Evolutionary conservation across 225 moss, liverwort and hornwort species (phyloP).

Genomic region (Bryum argenteum): DNA sequence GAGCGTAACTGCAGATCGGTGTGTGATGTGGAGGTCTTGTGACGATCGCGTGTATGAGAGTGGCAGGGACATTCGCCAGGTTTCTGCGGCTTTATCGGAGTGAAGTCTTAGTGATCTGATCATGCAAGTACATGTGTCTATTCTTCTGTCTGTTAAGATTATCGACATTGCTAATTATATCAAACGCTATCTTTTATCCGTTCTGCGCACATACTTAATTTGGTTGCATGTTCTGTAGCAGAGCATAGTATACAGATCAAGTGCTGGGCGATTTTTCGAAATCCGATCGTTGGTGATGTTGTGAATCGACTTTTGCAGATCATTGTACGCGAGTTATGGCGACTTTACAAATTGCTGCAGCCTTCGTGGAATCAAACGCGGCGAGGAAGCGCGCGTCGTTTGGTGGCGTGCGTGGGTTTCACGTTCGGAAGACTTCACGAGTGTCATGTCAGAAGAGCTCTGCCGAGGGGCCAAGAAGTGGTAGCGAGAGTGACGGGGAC

Average conservation of each 20-base stretch:
- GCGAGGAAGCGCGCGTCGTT: constrained; percentile 21
- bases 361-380: constrained; percentile 21
- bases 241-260: not conserved
- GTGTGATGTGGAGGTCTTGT: not conserved
- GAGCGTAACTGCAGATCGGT: not conserved
- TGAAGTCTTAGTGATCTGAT: not conserved
- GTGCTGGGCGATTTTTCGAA: not conserved
- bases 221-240: not conserved
- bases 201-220: not conserved
- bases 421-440: constrained; percentile 33
- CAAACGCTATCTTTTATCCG: constrained; percentile 13
- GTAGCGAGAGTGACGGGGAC: constrained; percentile 26
- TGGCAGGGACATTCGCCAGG: not conserved
- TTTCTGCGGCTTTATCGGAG: constrained; percentile 14
- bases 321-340: constrained; percentile 35
- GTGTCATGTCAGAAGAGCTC: constrained; percentile 34
- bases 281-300: not conserved
- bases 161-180: not conserved
- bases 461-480: constrained; percentile 14
- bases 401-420: constrained; percentile 8
- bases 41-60: not conserved
- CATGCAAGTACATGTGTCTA: constrained; percentile 22
- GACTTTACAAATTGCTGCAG: constrained; percentile 24
- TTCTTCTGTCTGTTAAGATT: not conserved
- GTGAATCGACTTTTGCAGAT: constrained; percentile 10